Conservation (phyloP, 352 stramenopile species). For the Globisporangium lucens region DNA sequence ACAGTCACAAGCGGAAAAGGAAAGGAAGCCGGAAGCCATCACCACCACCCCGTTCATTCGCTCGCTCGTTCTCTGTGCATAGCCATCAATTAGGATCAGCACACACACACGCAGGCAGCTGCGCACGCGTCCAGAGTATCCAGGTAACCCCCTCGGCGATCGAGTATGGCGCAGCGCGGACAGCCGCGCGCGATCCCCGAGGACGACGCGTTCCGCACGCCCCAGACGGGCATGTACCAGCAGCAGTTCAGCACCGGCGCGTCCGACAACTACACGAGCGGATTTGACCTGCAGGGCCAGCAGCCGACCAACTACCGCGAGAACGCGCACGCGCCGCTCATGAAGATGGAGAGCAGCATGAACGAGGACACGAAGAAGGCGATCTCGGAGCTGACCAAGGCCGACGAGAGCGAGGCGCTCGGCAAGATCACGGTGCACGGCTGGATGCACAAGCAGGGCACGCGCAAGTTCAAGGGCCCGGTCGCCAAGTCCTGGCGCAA, state of each 20-base stretch:
- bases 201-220: conserved; percentile 23
- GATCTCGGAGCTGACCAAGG: conserved; percentile 70
- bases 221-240: conserved; percentile 15
- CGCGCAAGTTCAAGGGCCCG: conserved; percentile 76
- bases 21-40: not conserved
- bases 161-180: conserved; percentile 2
- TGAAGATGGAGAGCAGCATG: conserved; percentile 17
- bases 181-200: conserved; percentile 16
- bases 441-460: conserved; percentile 86
- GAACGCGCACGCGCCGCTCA: conserved; percentile 2
- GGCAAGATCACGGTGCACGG: conserved; percentile 74
- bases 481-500: conserved; percentile 80
- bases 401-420: conserved; percentile 38
- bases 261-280: not conserved
- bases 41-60: not conserved
- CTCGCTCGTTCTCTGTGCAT: not conserved
- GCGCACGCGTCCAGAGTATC: not conserved
- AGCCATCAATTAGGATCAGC: not conserved
- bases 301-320: conserved; percentile 3
- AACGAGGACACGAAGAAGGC: conserved; percentile 44
- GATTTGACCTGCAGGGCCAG: conserved; percentile 1
- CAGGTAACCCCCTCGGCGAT: not conserved
- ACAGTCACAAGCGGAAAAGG: not conserved
- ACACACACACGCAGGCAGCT: not conserved
- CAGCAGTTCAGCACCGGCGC: conserved; percentile 10